Evolutionary conservation across 306 rosid genomes (phyloP), one percentile per base, ranked within the genome.

Genomic region (Lagenaria siceraria): DNA sequence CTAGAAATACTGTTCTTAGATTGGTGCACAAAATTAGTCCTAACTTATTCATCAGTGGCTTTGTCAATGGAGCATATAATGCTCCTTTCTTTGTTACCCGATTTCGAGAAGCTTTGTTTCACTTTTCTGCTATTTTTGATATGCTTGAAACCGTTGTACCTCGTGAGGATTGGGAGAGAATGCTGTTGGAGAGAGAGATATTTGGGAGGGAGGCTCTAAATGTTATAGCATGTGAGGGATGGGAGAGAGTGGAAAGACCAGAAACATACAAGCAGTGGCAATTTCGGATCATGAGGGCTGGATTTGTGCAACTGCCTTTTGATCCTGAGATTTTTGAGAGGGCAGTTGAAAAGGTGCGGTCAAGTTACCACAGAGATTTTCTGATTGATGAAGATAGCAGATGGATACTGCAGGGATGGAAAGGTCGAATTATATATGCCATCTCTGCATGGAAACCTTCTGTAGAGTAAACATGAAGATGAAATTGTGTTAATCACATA

Each of bases 371-470:
- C 86, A 87, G 83, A 75, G 99, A 92, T 80, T 96, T 92, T 81
- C 76, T 96, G 54, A 92, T 96, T 27, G 92, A 96, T 70, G 96
- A 96, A 92, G 97, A 89, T 81, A 56, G 88, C 55, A 81, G 77
- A 76, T 96, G 98, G 99, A 31, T 96, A 80, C 83, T 96, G 81
- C 98, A 90, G 84, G 99, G 99, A 78, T 96, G 99, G 99, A 96
- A 96, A 79, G 99, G 99, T 75, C 81, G 99, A 74, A 96, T 89
- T 22, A 74, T 87, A 38, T 96, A 55, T 31, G 97, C 98, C 27
- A 83, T 92, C 62, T 92, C 98, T 63, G 83, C 90, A 56, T 92
- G 99, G 99, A 90, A 81, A 78, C 96, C 98, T 51, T 82, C 87
- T 64, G 79, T 80, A 74, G 76, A 35, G 22, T 33, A 40, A 65